Percentiles rank a stretch among this genome's conserved stretches.
Evolutionary conservation across 495 filamentous ascomycete genomes (phyloP).

Genomic region (Cairneyella variabilis): DNA sequence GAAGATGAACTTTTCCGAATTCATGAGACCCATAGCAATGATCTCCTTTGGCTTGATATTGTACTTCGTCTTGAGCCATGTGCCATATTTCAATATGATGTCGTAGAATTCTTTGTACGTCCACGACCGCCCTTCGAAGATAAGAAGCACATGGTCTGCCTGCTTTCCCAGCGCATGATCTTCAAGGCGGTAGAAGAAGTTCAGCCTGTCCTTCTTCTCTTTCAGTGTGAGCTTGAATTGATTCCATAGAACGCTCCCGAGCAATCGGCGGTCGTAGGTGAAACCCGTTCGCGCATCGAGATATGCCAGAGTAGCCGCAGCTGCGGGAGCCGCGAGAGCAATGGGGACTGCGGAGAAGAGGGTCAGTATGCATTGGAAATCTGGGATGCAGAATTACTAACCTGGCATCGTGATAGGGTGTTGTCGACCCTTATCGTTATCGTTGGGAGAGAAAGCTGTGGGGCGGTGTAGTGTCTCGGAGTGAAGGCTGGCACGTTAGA

Average conservation of each 20-base stretch:
- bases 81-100: constrained; percentile 69
- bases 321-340: constrained; percentile 58
- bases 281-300: constrained; percentile 70
- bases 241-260: constrained; percentile 43
- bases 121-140: constrained; percentile 72
- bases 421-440: too few species aligned
- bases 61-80: constrained; percentile 73
- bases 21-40: constrained; percentile 86
- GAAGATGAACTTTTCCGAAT: constrained; percentile 79
- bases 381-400: neutral
- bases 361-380: neutral
- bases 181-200: constrained; percentile 80
- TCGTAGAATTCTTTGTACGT: constrained; percentile 81
- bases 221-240: constrained; percentile 28
- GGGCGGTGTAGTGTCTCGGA: too few species aligned
- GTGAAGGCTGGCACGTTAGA: too few species aligned
- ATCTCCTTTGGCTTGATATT: constrained; percentile 72
- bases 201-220: constrained; percentile 57
- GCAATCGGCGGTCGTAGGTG: constrained; percentile 58
- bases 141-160: constrained; percentile 58
- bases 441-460: neutral
- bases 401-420: too few species aligned
- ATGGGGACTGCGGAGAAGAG: constrained; percentile 32
- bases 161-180: constrained; percentile 54
- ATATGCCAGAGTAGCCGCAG: constrained; percentile 70